A percentile compares a stretch with the other conserved stretches of the same genome.
These are phyloP conservation scores for Penicillium tannophilum DNA, from an alignment of 495 filamentous ascomycete genomes.

Conservation along the genomic window DNA sequence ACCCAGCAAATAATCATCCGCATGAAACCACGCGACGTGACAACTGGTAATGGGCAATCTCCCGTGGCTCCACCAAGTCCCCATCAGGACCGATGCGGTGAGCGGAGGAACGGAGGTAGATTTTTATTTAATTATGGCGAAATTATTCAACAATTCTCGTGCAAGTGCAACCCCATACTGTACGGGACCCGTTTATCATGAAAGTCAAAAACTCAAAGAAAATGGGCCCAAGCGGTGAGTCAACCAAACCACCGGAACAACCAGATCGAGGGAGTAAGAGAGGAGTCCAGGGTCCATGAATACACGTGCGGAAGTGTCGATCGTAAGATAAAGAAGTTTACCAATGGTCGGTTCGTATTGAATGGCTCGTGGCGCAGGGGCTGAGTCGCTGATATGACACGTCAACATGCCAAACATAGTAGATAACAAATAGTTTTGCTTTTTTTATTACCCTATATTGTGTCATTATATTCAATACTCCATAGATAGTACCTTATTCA, in stretches of 20 bases:
- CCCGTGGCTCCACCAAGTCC: constrained; percentile 33
- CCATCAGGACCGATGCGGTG: constrained; percentile 33
- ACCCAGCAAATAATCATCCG: constrained; percentile 3
- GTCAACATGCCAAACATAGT: constrained; percentile 4
- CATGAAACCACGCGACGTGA: constrained; percentile 36
- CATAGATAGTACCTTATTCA: neutral
- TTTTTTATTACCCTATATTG: neutral
- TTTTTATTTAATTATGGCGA: neutral
- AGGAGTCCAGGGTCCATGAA: constrained; percentile 4
- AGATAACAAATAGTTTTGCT: constrained; percentile 8
- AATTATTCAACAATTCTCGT: neutral
- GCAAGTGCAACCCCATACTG: neutral
- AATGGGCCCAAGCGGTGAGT: neutral
- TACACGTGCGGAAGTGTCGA: constrained; percentile 37
- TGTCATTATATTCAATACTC: neutral
- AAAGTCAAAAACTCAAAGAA: neutral
- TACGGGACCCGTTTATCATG: neutral
- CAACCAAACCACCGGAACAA: neutral
- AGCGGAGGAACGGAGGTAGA: constrained; percentile 4
- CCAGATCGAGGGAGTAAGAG: neutral
- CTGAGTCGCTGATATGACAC: constrained; percentile 21
- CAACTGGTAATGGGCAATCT: constrained; percentile 35
- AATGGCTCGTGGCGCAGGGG: constrained; percentile 14
- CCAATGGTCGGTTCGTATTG: neutral
- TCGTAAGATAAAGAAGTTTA: constrained; percentile 19